Conservation (phyloP, 2,329 filamentous ascomycete genomes). For the Endocalyx cinctus region DNA sequence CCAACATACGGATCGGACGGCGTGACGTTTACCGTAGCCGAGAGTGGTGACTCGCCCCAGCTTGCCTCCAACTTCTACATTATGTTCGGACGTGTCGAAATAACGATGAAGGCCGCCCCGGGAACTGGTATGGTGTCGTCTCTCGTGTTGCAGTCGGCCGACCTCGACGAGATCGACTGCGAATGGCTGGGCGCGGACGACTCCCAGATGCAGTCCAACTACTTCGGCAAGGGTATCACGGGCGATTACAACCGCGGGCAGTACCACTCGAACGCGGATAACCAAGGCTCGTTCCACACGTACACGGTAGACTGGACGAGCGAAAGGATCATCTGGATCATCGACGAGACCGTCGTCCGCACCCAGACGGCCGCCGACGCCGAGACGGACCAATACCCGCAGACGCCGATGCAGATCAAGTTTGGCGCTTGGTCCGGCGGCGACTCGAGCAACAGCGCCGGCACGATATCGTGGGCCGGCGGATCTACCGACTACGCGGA, state of each 20-base stretch:
- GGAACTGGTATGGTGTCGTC: conserved; percentile 92
- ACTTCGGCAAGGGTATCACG: conserved; percentile 90
- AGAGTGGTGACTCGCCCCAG: conserved; percentile 78
- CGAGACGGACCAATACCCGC: conserved; percentile 73
- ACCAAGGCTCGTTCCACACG: conserved; percentile 73
- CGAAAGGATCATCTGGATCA: conserved; percentile 79
- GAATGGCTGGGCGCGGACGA: conserved; percentile 85
- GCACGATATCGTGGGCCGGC: conserved; percentile 86
- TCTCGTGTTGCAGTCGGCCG: conserved; percentile 84
- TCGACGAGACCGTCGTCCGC: conserved; percentile 72
- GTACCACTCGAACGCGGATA: conserved; percentile 66
- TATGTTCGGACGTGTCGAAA: conserved; percentile 93
- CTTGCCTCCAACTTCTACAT: conserved; percentile 93
- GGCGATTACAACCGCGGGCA: conserved; percentile 82
- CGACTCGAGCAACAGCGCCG: conserved; percentile 70
- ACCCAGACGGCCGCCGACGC: conserved; percentile 68
- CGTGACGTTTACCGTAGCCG: conserved; percentile 72
- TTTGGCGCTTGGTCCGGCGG: conserved; percentile 91
- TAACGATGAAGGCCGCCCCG: conserved; percentile 78
- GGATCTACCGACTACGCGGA: conserved; percentile 78
- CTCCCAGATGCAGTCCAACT: conserved; percentile 87
- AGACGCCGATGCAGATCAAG: conserved; percentile 93
- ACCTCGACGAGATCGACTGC: conserved; percentile 93
- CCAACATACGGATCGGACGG: conserved; percentile 74
- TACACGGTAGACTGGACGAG: conserved; percentile 92